Conservation (phyloP, 768 basidiomycete genomes). For the Agaricus blazei region DNA sequence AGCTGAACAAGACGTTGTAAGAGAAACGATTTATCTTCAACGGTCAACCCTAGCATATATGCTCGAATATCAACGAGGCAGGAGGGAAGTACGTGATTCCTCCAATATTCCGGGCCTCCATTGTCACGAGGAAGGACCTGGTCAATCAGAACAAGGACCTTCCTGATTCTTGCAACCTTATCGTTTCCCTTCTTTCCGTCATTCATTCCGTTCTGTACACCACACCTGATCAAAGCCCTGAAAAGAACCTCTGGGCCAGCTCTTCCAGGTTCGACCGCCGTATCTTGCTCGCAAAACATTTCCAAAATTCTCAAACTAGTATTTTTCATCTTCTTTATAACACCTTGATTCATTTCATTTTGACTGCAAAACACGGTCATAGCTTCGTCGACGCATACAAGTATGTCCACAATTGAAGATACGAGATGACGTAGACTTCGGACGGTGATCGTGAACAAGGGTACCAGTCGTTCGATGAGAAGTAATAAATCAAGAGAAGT, state of each 20-base stretch:
- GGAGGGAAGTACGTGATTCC: conserved; percentile 49
- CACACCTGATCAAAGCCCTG: conserved; percentile 50
- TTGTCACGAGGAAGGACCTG: conserved; percentile 41
- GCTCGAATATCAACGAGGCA: conserved; percentile 46
- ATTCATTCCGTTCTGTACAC: conserved; percentile 7
- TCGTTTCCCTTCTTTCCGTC: conserved; percentile 31
- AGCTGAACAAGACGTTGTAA: conserved; percentile 50
- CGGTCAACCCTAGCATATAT: conserved; percentile 56
- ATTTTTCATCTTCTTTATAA: not conserved
- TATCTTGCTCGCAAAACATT: conserved; percentile 20
- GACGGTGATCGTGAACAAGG: conserved; percentile 43
- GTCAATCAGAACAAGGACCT: conserved; percentile 54
- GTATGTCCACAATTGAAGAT: conserved; percentile 45
- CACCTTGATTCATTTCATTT: not conserved
- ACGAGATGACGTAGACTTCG: conserved; percentile 44
- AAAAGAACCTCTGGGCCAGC: conserved; percentile 48
- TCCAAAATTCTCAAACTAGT: not conserved
- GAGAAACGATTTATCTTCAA: conserved; percentile 48
- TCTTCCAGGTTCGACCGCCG: conserved; percentile 28
- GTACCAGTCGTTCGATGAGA: conserved; percentile 43
- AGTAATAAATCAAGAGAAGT: conserved; percentile 48
- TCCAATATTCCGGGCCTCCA: conserved; percentile 33
- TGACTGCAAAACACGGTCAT: not conserved
- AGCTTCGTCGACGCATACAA: conserved; percentile 47
- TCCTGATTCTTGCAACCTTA: conserved; percentile 50